Evolutionary conservation across 2,329 filamentous ascomycete species (phyloP).

Genomic region (Penicillium sp.): DNA sequence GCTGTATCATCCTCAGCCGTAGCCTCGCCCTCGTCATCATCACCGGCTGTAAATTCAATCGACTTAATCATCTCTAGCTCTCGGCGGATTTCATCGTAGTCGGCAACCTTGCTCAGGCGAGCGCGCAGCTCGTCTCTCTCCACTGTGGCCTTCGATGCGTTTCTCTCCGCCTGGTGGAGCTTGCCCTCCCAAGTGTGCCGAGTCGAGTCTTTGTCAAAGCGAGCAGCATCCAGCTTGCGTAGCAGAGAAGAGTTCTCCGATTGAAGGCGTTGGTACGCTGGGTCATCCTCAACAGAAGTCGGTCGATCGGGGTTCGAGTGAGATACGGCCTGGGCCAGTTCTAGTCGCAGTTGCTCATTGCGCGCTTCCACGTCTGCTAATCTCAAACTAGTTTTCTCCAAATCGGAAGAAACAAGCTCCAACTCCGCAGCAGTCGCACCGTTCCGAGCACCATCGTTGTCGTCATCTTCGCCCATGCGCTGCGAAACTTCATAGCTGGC

Average conservation of each 20-base stretch:
- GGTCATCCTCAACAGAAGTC: constrained; percentile 78
- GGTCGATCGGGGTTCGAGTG: constrained; percentile 62
- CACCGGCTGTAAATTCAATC: constrained; percentile 92
- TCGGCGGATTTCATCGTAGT: constrained; percentile 95
- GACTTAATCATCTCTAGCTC: constrained; percentile 96
- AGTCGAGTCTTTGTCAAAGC: constrained; percentile 80
- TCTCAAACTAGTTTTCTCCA: constrained; percentile 84
- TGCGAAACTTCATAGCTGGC: constrained; percentile 97
- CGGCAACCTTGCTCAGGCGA: constrained; percentile 84
- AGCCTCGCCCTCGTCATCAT: constrained; percentile 62
- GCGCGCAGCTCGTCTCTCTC: constrained; percentile 78
- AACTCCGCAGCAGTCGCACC: constrained; percentile 84
- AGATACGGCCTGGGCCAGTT: constrained; percentile 86
- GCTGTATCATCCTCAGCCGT: constrained; percentile 35
- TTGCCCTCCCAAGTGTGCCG: constrained; percentile 75
- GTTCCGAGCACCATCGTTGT: constrained; percentile 62
- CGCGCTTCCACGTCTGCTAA: constrained; percentile 89
- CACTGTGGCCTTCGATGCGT: constrained; percentile 70
- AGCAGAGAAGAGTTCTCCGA: constrained; percentile 92
- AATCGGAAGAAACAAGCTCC: constrained; percentile 86
- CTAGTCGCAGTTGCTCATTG: constrained; percentile 88
- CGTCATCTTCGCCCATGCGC: constrained; percentile 71
- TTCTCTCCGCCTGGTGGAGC: constrained; percentile 76
- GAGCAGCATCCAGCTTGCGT: constrained; percentile 78
- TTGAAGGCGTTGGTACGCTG: constrained; percentile 79